A percentile compares a stretch with the other conserved stretches of the same genome.
These are phyloP conservation scores for Panaeolus papilionaceus DNA, from an alignment of 768 basidiomycete genomes.

Conservation along the genomic window DNA sequence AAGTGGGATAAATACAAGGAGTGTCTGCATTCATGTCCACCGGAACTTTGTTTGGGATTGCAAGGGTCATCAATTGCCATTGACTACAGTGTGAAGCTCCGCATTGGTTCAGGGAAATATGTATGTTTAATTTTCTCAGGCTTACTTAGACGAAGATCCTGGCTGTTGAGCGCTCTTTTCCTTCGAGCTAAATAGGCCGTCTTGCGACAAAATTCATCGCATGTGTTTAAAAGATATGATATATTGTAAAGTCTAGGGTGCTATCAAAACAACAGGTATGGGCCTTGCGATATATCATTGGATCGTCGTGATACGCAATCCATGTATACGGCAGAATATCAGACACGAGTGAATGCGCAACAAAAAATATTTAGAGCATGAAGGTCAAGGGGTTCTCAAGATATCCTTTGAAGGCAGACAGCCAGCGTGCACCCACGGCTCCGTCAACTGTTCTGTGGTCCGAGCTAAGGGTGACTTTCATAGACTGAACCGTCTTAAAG, in stretches of 20 bases:
- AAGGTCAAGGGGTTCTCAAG: slow-evolving; percentile 97
- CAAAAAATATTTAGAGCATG: slow-evolving; percentile 70
- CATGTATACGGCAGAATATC: slow-evolving; percentile 3
- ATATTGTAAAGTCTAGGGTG: slow-evolving; percentile 3
- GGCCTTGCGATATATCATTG: neutral
- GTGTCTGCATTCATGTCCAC: neutral
- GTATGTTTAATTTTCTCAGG: slow-evolving; percentile 9
- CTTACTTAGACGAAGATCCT: neutral
- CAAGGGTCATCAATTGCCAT: slow-evolving; percentile 8
- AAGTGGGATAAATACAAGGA: slow-evolving; percentile 12
- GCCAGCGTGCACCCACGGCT: slow-evolving; percentile 92
- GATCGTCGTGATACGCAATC: neutral
- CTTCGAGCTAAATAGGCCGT: neutral
- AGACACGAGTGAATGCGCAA: neutral
- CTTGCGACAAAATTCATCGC: too few relatives aligned
- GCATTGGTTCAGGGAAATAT: neutral
- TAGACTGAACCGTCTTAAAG: slow-evolving; percentile 89
- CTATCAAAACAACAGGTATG: neutral
- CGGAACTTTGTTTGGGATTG: neutral
- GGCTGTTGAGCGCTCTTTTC: neutral
- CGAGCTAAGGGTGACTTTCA: slow-evolving; percentile 96
- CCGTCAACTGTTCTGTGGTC: slow-evolving; percentile 98
- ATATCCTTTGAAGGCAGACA: slow-evolving; percentile 93
- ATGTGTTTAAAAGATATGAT: neutral
- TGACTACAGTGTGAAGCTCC: slow-evolving; percentile 10